Base-by-base conservation (phyloP, 768 basidiomycete genomes). In the Leccinum subgranulosum region DNA sequence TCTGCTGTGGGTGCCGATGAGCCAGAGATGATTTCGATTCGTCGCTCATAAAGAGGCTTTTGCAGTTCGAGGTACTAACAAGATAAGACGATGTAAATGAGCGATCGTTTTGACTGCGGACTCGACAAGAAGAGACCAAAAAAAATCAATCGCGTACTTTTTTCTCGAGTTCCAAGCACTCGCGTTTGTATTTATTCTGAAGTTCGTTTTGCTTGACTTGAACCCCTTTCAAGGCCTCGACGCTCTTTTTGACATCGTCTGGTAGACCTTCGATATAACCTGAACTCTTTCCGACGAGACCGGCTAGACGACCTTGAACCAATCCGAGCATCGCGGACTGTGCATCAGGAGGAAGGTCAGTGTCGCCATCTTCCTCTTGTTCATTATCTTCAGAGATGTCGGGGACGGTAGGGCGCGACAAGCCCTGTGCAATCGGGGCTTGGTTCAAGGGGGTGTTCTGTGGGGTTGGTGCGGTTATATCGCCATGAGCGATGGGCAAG, bases 211-310 rank as follows among this genome's bases (percentile, higher is more conserved):
- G 94, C 77, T 93, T 87, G 65, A 85, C 85, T 74, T 98, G 96
- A 46, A 99, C 81, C 53, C 95, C 96, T 73, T 97, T 96, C 69
- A 99, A 80, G 15, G 86, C 96, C 75, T 95, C 91, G 65, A 99
- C 76, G 66, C 86, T 90, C 73, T 85, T 79, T 76, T 90, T 90
- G 67, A 95, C 85, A 46, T 88, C 84, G 48, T 80, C 75, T 11
- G 94, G 90, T 51, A 98, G 83, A 66, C 79, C 81, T 77, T 98
- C 94, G 77, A 99, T 84, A 77, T 99, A 99, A 14, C 94, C 94
- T 14, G 92, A 95, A 69, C 92, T 92, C 73, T 86, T 87, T 50
- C 96, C 96, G 61, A 98, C 77, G 36, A 99, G 86, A 65, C 80
- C 80, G 34, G 86, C 84, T 60, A 99, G 88, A 74, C 86, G 88